phyloP scores from a whole-genome alignment of 164 flowering plant genomes.

The Nelumbo lutea region DNA sequence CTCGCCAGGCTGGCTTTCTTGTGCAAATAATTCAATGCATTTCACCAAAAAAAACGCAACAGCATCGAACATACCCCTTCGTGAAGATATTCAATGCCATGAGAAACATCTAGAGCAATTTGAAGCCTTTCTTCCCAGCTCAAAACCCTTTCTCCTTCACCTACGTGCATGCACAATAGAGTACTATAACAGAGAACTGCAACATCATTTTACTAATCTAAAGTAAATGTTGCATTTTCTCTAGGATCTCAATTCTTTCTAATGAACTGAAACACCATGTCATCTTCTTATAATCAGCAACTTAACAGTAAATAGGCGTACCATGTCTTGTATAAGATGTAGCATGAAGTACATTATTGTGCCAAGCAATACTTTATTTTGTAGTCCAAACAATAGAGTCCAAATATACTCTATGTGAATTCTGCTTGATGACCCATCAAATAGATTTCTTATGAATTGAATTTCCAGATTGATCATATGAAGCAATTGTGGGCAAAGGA shows the following conservation, averaged over 20 bases:
- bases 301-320: no score
- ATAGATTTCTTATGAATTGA: neutral
- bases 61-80: constrained; percentile 68
- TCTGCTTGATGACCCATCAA: neutral
- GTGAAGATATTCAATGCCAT: constrained; percentile 97
- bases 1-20: neutral
- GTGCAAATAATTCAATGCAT: neutral
- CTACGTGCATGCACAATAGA: constrained; percentile 31
- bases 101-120: constrained; percentile 87
- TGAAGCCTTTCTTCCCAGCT: constrained; percentile 94
- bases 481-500: neutral
- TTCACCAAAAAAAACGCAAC: neutral
- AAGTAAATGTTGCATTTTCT: no score
- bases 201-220: neutral
- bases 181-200: neutral
- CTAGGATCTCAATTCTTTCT: no score
- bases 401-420: no score
- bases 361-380: no score
- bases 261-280: no score
- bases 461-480: neutral
- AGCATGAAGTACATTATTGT: no score
- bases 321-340: no score
- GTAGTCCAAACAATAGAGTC: no score
- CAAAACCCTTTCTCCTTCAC: constrained; percentile 43
- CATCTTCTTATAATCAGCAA: no score